Percentiles rank a stretch among this genome's conserved stretches.
Evolutionary conservation across 2,329 filamentous ascomycete species (phyloP).

Genomic region (Botrytis pseudocinerea): DNA sequence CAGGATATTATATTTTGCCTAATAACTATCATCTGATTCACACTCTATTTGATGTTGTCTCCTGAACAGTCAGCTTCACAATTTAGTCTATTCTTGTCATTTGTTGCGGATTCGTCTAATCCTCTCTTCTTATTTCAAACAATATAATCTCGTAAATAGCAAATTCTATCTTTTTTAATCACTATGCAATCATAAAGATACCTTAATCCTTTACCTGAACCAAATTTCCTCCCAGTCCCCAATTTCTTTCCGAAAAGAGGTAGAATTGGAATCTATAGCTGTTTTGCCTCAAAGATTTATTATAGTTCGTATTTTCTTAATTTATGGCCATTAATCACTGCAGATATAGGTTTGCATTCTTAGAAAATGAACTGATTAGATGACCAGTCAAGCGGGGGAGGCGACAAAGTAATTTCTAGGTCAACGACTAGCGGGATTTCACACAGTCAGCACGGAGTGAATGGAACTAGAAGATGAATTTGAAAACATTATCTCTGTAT

Average conservation of each 20-base stretch:
- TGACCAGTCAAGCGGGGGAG: background rate
- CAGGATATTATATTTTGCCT: background rate
- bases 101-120: background rate
- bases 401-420: background rate
- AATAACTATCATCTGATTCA: background rate
- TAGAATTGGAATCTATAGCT: background rate
- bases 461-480: background rate
- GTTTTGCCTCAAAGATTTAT: background rate
- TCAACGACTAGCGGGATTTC: background rate
- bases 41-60: background rate
- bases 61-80: background rate
- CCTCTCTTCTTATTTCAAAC: rapidly evolving
- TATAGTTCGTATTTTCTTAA: rapidly evolving
- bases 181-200: background rate
- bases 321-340: background rate
- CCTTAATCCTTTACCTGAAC: background rate
- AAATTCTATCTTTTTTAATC: background rate
- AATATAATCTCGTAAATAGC: background rate
- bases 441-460: background rate
- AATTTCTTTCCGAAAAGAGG: rapidly evolving
- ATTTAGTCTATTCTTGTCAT: background rate
- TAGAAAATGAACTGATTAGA: background rate
- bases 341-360: background rate
- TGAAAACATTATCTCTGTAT: background rate
- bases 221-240: background rate